Evolutionary conservation across 352 stramenopile species (phyloP), one percentile per base, ranked within the genome.

Genomic region (Globisporangium alternatum): DNA sequence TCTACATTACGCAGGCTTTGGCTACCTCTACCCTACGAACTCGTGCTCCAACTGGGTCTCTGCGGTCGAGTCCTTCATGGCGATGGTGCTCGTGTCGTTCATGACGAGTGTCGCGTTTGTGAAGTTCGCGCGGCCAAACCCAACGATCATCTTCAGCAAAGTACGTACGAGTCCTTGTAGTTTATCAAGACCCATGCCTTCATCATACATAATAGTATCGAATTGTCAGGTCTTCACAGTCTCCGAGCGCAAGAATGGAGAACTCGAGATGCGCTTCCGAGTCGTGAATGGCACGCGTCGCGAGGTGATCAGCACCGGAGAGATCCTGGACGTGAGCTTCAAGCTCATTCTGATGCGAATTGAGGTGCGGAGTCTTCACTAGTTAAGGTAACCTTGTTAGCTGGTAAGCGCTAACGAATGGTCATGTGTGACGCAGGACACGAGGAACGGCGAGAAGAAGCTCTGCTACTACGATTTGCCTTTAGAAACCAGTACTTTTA

Each of bases 281-380:
- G 64, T 85, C 15, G 76, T 84, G 30, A 89, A 89, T 35, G 75
- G 75, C 28, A 83, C 76, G 41, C 74, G 67, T 15, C 74, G 76
- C 9, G 64, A 81, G 19, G 39, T 78, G 2, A 69, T 75, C 49
- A 77, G 47, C 63, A 76, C 62, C 13, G 77, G 74, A 2, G 80
- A 89, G 56, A 82, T 89, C 49, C 67, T 86, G 19, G 72, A 89
- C 47, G 69, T 79, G 30, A 76, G 60, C 54, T 87, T 89, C 60
- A 87, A 87, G 59, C 68, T 89, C 37, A 84, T 87, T 52, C 58
- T 89, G 17, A 86, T 89, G 76, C 76, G 77, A 15, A 69, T 87
- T 3, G 80, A 89, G 80, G 79, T 83, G 54, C 0, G n/a, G 28
- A 39, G 21, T 17, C 2, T 1, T 21, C 25, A 28, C 2, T 28